Evolutionary conservation across 1,284 basidiomycete genomes (phyloP), one percentile per base, ranked within the genome.

Genomic region (Ceratobasidium sp.): DNA sequence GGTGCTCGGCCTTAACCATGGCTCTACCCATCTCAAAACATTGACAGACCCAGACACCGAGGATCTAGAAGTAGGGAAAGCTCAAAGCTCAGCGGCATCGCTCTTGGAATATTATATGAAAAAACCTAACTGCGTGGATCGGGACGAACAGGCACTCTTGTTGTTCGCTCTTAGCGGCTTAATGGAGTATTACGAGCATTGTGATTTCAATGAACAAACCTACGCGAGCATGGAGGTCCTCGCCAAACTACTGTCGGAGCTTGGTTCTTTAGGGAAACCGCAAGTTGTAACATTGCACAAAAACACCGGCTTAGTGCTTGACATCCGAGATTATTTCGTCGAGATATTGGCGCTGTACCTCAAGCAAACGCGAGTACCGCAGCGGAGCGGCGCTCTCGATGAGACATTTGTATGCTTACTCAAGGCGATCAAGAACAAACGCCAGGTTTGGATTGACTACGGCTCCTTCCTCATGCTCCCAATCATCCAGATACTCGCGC

Each of bases 141-240:
- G 29, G 34, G 52, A 54, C 22, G 52, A n/a, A 10, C 29, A 31
- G 15, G 12, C 32, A 6, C 32, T 54, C 17, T 17, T 54, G 29
- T 22, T 54, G 6, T 31, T 54, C 17, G 52, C 29, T 15, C 29
- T 54, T 7, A 22, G 29, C 10, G 27, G 52, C 8, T n/a, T 54
- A 15, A 54, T 54, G 52, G 52, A 54, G 7, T 22, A 54, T 22
- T 32, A 54, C 29, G 31, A 32, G 31, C 52, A 54, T 34, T n/a
- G 31, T n/a, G 6, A 17, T 10, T 34, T 54, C 7, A 31, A 54
- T 20, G 52, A 54, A 8, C 3, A 32, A 6, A 34, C 8, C 4
- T 27, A 32, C 17, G 3, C 31, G 15, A 34, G 32, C 32, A 34
- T 17, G 52, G 22, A 54, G 27, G 15, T 50, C 2, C 13, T 54